Evolutionary conservation across 495 filamentous ascomycete genomes (phyloP).

Genomic region (Rostrohypoxylon terebratum): DNA sequence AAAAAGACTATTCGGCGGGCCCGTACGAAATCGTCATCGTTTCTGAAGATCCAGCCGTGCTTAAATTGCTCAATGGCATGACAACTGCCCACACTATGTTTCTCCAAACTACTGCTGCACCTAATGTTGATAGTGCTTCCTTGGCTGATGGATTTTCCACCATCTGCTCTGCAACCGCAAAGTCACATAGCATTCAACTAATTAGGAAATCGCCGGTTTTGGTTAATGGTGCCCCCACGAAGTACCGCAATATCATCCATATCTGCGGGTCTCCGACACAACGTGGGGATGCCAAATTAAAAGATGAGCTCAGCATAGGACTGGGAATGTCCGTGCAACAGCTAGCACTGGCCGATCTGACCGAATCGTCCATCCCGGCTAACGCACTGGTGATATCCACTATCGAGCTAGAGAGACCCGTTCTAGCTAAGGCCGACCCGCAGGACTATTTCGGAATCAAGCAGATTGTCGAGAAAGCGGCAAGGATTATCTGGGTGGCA

Average conservation of each 20-base stretch:
- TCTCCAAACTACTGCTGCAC: slow-evolving; percentile 5
- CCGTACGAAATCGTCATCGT: slow-evolving; percentile 13
- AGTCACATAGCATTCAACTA: slow-evolving; percentile 14
- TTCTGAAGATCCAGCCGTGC: neutral
- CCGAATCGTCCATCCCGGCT: neutral
- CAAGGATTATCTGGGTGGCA: slow-evolving; percentile 51
- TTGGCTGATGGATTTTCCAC: neutral
- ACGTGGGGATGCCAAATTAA: neutral
- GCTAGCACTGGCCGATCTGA: slow-evolving; percentile 5
- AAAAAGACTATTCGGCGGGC: neutral
- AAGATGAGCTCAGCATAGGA: slow-evolving; percentile 1
- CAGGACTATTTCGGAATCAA: slow-evolving; percentile 47
- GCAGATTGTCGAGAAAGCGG: slow-evolving; percentile 46
- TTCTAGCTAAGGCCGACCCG: slow-evolving; percentile 44
- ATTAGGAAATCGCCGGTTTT: neutral
- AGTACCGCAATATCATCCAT: slow-evolving; percentile 1
- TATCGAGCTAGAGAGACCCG: slow-evolving; percentile 39
- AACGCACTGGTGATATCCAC: slow-evolving; percentile 34
- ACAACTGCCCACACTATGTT: slow-evolving; percentile 10
- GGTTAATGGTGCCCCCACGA: neutral
- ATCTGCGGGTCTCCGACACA: slow-evolving; percentile 8
- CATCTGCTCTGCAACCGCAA: neutral
- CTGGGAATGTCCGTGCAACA: slow-evolving; percentile 1
- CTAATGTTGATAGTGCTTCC: neutral
- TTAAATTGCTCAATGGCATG: neutral